These are phyloP conservation scores for Botrytis hyacinthi DNA, from an alignment of 2,329 filamentous ascomycete species.

Conservation along the genomic window DNA sequence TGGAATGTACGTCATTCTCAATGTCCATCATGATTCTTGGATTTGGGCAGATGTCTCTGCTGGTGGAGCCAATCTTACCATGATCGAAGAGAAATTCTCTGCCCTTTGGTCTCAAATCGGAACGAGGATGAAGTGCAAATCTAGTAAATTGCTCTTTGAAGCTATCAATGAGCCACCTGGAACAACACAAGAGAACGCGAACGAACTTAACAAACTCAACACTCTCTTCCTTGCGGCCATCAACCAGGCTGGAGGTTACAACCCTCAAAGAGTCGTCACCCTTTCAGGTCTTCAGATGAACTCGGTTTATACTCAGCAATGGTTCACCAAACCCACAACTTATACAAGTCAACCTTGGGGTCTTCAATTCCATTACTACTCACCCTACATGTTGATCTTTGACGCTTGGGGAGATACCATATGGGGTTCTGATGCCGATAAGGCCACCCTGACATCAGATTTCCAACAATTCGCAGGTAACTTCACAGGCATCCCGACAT, in stretches of 20 bases:
- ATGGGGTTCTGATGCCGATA: conserved; percentile 56
- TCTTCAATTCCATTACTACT: conserved; percentile 62
- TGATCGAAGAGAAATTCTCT: conserved; percentile 56
- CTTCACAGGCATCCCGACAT: conserved; percentile 53
- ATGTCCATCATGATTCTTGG: conserved; percentile 61
- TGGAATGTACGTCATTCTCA: conserved; percentile 53
- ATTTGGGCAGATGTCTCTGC: conserved; percentile 54
- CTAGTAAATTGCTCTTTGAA: conserved; percentile 54
- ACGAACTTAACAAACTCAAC: conserved; percentile 54
- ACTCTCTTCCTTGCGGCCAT: conserved; percentile 55
- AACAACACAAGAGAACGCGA: conserved; percentile 49
- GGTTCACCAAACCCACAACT: conserved; percentile 50
- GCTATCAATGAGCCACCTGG: conserved; percentile 59
- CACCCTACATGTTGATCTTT: conserved; percentile 51
- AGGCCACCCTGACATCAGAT: conserved; percentile 49
- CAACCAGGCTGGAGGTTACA: conserved; percentile 53
- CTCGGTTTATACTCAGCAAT: conserved; percentile 51
- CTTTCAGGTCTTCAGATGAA: conserved; percentile 53
- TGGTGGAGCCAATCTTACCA: conserved; percentile 46
- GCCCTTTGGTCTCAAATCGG: conserved; percentile 58
- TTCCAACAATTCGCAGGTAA: conserved; percentile 52
- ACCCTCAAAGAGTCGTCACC: conserved; percentile 54
- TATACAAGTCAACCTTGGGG: conserved; percentile 55
- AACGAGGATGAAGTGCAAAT: conserved; percentile 53
- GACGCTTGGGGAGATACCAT: conserved; percentile 57